Evolutionary conservation across 345 rosid genomes (phyloP), one percentile per base, ranked within the genome.

Genomic region (Arabidopsis suecica): DNA sequence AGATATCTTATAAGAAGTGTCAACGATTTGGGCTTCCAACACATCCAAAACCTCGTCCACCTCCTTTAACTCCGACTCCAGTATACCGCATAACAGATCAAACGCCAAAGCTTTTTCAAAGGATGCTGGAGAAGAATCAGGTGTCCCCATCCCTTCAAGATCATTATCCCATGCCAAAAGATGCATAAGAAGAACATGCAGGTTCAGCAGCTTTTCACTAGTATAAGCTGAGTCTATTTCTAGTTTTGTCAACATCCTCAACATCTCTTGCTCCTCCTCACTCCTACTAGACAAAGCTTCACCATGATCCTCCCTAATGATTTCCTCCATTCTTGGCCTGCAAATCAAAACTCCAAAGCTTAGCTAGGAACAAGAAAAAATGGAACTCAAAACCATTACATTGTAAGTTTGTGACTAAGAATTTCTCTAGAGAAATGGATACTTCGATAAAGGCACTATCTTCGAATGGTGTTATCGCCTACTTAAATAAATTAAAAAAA

Each of bases 11-110:
- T 83, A 79, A 80, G 86, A 79, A 72, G 81, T 86, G 81, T 89
- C 88, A 75, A 82, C 83, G 48, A 95, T 84, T 75, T 87, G 87
- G 2, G 80, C 80, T 76, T 88, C 89, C 42, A 92, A 79, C 64
- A 68, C 58, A 79, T 81, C 84, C 81, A 92, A 77, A 82, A 88
- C 90, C 75, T 72, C 72, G 76, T 88, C 92, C 82, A 92, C 89
- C 77, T 83, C 93, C 69, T 82, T 85, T 68, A 90, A 79, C 86
- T 90, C 92, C 0, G 97, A 90, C 82, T 87, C 99, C 69, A 95
- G 75, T 80, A 91, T 76, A 53, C 89, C 88, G 48, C 84, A 85
- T 49, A 89, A 83, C 32, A 91, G 85, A 82, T 92, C 97, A 81
- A 83, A 83, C 45, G 74, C 57, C 86, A 91, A 81, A 55, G 97